These are phyloP conservation scores for Microcera coccophila DNA, from an alignment of 2,329 filamentous ascomycete species.

Conservation along the genomic window DNA sequence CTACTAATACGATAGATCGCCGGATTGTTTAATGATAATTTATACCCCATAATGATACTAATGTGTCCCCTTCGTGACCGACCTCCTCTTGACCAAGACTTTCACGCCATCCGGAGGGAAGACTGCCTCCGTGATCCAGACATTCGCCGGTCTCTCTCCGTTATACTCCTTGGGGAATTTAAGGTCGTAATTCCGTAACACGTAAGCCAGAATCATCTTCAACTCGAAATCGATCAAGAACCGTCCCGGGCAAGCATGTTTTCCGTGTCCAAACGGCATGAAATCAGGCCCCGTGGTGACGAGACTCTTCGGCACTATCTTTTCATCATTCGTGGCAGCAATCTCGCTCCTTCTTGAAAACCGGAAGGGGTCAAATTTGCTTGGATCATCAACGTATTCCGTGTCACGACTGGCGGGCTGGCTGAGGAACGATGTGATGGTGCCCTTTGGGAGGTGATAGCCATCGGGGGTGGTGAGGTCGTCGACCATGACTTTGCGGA, in stretches of 20 bases:
- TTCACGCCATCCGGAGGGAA: slow-evolving; percentile 16
- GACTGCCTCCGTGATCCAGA: slow-evolving; percentile 19
- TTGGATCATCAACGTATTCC: slow-evolving; percentile 31
- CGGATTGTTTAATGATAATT: too few species aligned
- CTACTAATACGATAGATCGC: too few species aligned
- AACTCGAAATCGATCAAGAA: slow-evolving; percentile 31
- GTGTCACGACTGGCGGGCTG: slow-evolving; percentile 30
- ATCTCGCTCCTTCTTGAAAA: slow-evolving; percentile 36
- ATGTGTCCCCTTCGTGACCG: too few species aligned
- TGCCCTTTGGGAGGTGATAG: slow-evolving; percentile 29
- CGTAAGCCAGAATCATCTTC: slow-evolving; percentile 29
- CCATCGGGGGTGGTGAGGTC: slow-evolving; percentile 32
- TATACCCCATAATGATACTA: too few species aligned
- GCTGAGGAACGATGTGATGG: slow-evolving; percentile 31
- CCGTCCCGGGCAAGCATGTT: slow-evolving; percentile 31
- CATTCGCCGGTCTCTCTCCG: slow-evolving; percentile 18
- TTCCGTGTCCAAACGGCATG: slow-evolving; percentile 35
- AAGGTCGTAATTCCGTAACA: slow-evolving; percentile 20
- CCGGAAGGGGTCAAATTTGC: slow-evolving; percentile 40
- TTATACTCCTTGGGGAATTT: slow-evolving; percentile 17
- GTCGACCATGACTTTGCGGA: slow-evolving; percentile 28
- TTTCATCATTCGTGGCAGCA: slow-evolving; percentile 12
- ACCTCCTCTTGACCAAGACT: slow-evolving; percentile 17
- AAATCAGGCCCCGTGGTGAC: slow-evolving; percentile 23
- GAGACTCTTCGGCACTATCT: slow-evolving; percentile 8